Base-by-base conservation (phyloP, 371 early-diverging fungal species). In the Rhizopus arrhizus region DNA sequence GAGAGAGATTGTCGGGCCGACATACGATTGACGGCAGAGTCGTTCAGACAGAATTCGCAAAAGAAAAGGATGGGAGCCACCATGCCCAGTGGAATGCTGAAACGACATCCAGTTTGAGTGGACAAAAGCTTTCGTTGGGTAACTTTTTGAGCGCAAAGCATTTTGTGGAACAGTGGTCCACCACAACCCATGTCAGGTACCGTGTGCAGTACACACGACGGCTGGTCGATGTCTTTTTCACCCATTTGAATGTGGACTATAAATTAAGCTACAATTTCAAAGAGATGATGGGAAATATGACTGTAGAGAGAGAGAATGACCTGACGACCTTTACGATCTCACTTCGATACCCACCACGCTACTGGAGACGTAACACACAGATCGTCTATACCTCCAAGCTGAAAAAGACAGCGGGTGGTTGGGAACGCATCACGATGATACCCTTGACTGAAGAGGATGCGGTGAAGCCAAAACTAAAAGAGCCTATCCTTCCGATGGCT, bases 251-350 rank as follows among this genome's bases (percentile, higher is more conserved):
- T 3, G 52, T 65, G 12, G 60, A 65, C 0, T 78, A 76, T 32
- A 59, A 59, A 8, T 13, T 78, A 29, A 73, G 70, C 31, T 66
- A 66, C 36, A 58, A 55, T 2, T 78, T 81, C 40, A 74, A 78
- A 38, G 76, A 74, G 38, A 55, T 75, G 0, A 11, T 43, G 10
- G 61, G 58, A 0, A 62, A 68, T 29, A 66, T 76, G 15, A 47
- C 47, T 3, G 54, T 74, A 3, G 76, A 75, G 33, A 29, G 64
- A 8, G 69, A 69, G 0, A 41, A 40, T 1, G 12, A 58, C 5
- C 15, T 34, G 0, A 56, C 52, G 0, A 62, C 54, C 12, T 59
- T 81, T 31, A 81, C 78, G 0, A 66, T 78, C 2, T 58, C 62
- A 11, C 41, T 74, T 12, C 48, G 62, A 41, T 54, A 67, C 46